These are phyloP conservation scores for Colletotrichum caudatum DNA, from an alignment of 2,329 filamentous ascomycete species.

Conservation along the genomic window DNA sequence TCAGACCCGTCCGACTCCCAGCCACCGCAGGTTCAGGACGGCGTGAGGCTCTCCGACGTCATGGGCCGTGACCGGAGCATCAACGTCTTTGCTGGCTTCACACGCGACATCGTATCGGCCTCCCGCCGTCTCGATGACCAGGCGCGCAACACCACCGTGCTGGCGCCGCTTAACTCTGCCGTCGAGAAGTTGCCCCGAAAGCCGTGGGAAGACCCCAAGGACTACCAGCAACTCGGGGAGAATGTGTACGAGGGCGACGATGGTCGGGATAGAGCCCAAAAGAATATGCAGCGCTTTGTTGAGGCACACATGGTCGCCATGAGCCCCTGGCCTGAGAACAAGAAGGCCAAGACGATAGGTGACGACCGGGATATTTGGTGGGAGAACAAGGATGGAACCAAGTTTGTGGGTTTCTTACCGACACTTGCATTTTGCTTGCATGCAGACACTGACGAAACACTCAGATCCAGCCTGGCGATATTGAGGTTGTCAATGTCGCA, in stretches of 20 bases:
- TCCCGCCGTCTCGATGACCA: constrained; percentile 76
- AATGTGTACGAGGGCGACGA: constrained; percentile 80
- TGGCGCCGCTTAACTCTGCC: constrained; percentile 87
- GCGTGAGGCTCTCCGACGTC: constrained; percentile 84
- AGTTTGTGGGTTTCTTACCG: constrained; percentile 64
- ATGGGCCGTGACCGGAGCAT: constrained; percentile 83
- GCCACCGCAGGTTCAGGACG: constrained; percentile 53
- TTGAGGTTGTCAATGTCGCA: constrained; percentile 81
- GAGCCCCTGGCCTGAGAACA: constrained; percentile 79
- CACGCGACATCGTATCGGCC: constrained; percentile 79
- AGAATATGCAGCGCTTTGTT: constrained; percentile 84
- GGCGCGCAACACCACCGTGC: constrained; percentile 79
- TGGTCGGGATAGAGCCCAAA: constrained; percentile 80
- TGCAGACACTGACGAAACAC: background rate
- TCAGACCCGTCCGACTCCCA: constrained; percentile 45
- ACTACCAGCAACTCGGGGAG: constrained; percentile 76
- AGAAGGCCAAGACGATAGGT: constrained; percentile 76
- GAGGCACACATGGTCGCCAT: constrained; percentile 83
- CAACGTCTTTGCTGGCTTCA: constrained; percentile 86
- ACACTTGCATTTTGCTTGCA: background rate
- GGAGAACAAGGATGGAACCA: constrained; percentile 77
- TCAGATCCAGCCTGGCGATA: constrained; percentile 81
- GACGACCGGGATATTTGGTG: constrained; percentile 80
- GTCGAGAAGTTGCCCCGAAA: constrained; percentile 84
- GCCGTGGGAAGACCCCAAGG: constrained; percentile 83